Evolutionary conservation across 164 flowering plant species (phyloP).

Genomic region (Liquidambar formosana): DNA sequence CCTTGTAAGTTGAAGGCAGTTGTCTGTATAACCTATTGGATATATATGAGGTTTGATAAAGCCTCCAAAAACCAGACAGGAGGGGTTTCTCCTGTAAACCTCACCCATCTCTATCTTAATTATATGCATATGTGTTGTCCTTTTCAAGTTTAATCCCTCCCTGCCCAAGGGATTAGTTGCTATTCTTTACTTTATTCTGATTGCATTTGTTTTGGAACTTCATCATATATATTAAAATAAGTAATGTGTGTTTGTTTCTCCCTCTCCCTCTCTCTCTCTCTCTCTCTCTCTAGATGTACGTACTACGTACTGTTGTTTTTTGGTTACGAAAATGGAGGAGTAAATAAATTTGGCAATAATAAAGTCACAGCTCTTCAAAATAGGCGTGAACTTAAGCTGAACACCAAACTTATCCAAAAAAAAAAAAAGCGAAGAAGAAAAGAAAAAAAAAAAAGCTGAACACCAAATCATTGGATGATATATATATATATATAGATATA

Average conservation of each 20-base stretch:
- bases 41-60: conserved; percentile 14
- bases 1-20: background rate
- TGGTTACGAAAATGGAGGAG: too few species aligned
- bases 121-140: background rate
- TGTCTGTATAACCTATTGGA: background rate
- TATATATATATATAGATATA: too few species aligned
- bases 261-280: background rate
- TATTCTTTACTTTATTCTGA: conserved; percentile 3
- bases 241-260: background rate
- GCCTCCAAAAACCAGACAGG: conserved; percentile 4
- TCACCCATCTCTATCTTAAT: background rate
- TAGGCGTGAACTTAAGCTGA: too few species aligned
- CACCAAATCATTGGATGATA: too few species aligned
- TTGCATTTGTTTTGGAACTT: conserved; percentile 1
- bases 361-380: too few species aligned
- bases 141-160: background rate
- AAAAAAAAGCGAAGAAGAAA: too few species aligned
- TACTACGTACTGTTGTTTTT: too few species aligned
- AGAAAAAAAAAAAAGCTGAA: too few species aligned
- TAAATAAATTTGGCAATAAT: too few species aligned
- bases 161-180: background rate
- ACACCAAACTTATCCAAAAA: too few species aligned
- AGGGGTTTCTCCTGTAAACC: background rate
- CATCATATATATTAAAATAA: background rate
- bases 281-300: background rate